Evolutionary conservation across 2,329 filamentous ascomycete genomes (phyloP), one percentile per base, ranked within the genome.

Genomic region (Ophiostoma montium): DNA sequence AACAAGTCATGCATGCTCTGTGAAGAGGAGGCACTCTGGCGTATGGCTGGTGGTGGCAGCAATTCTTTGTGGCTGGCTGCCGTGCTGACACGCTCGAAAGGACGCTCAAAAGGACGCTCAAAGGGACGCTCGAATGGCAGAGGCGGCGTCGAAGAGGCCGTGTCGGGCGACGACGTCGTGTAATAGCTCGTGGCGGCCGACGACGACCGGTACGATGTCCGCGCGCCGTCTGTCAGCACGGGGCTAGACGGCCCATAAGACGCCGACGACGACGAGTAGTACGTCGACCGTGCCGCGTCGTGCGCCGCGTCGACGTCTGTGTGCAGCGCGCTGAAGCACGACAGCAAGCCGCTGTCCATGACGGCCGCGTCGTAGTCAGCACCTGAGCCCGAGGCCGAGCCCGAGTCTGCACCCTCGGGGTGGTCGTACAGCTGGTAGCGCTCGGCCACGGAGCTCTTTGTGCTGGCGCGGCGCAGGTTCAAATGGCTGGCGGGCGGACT

Each of bases 1-100:
- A 56, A 53, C 32, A 56, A 52, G 31, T 56, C 52, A 33, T 53
- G 54, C 23, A 55, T 53, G 47, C 53, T 52, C 47, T 49, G 50
- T 3, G 43, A 42, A 13, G 49, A 27, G 19, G 36, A 27, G 18
- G n/a, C n/a, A n/a, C 44, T 46, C 32, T 46, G 42, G 3, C 23
- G 16, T 23, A 46, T 3, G 2, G 48, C 32, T 1, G 46, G 36
- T 5, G 52, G 41, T 15, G 52, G 52, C 13, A 48, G 45, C 19
- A 41, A 12, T 16, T 39, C 18, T 12, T 39, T 19, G n/a, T 36
- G 35, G n/a, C 19, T 36, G 2, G 27, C 19, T 5, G 27, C 13
- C n/a, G 10, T 41, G 27, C 31, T 43, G 8, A 43, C 18, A 4
- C 27, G 16, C 41, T 43, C 41, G n/a, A 27, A 23, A 11, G 30